Evolutionary conservation across 2,329 filamentous ascomycete genomes (phyloP), one percentile per base, ranked within the genome.

Genomic region (Aspergillus caelatus): DNA sequence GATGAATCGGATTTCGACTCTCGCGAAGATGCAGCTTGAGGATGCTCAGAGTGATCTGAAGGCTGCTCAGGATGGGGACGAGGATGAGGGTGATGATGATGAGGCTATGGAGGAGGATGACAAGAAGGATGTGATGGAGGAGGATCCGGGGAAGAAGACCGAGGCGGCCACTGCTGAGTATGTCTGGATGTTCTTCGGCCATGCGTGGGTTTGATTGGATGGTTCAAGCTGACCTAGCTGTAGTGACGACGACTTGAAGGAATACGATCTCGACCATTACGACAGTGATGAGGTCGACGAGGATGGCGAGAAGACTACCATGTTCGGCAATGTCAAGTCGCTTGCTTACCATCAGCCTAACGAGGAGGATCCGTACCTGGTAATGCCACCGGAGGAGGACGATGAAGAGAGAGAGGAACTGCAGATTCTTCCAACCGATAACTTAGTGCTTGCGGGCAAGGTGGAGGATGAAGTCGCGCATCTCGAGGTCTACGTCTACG

Each of bases 401-500:
- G 91, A 96, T 36, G 92, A 96, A 61, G 95, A 98, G 70, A 86
- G 93, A 62, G 92, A 98, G 80, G 94, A 99, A 71, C 85, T 99
- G 61, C 94, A 99, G 79, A 91, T 99, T 68, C 80, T 98, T 68
- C 89, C 92, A 3, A 95, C 92, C 19, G 95, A 99, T 80, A 99
- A 98, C 77, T 84, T 99, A 64, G 85, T 99, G 39, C 83, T 99
- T 55, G 92, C 94, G 12, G 94, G 93, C 68, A 94, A 97, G 81
- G 90, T 98, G 58, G 95, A 99, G 79, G 95, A 99, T 72, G 95
- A 99, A 77, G 89, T 99, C 65, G 94, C 95, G 21, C 94, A 98
- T 79, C 84, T 99, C 30, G 95, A 99, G 78, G 91, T 98, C 23
- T 97, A 98, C 74, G 93, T 99, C 32, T 99, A 98, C 80, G 95